Conservation (phyloP, 148 eudicot genomes). For the Nepenthes mirabilis region DNA sequence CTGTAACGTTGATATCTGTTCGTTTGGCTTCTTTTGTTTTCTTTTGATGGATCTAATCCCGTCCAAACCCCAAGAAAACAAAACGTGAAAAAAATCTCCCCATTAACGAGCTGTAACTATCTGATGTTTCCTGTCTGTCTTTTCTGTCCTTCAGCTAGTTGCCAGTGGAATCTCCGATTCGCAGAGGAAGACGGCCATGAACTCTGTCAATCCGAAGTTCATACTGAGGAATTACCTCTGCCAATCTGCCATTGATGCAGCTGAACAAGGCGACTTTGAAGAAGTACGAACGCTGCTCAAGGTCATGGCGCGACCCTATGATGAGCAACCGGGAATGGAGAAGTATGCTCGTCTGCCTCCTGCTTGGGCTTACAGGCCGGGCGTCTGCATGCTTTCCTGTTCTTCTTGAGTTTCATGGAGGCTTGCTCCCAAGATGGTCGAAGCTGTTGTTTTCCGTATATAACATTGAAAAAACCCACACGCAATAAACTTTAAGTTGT, state of each 20-base stretch:
- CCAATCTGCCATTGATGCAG: conserved; percentile 88
- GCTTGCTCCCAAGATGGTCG: background rate
- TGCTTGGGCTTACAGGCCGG: conserved; percentile 98
- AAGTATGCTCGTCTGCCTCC: conserved; percentile 94
- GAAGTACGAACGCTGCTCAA: conserved; percentile 62
- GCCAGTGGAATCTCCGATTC: conserved; percentile 56
- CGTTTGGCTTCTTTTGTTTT: too few relatives aligned
- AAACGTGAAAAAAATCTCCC: too few relatives aligned
- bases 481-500: too few relatives aligned
- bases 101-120: background rate
- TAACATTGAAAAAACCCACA: too few relatives aligned
- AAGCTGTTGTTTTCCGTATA: too few relatives aligned
- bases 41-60: too few relatives aligned
- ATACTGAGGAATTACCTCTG: conserved; percentile 84
- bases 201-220: conserved; percentile 87
- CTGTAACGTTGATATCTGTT: too few relatives aligned
- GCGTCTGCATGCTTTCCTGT: conserved; percentile 96
- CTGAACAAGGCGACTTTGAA: conserved; percentile 84
- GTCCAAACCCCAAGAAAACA: too few relatives aligned
- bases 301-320: conserved; percentile 76
- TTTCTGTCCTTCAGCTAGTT: conserved; percentile 32
- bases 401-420: conserved; percentile 40
- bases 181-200: conserved; percentile 71
- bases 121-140: too few relatives aligned
- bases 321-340: conserved; percentile 98